These are phyloP conservation scores for Blastocystis sp. DNA, from an alignment of 352 stramenopile species.

Conservation along the genomic window DNA sequence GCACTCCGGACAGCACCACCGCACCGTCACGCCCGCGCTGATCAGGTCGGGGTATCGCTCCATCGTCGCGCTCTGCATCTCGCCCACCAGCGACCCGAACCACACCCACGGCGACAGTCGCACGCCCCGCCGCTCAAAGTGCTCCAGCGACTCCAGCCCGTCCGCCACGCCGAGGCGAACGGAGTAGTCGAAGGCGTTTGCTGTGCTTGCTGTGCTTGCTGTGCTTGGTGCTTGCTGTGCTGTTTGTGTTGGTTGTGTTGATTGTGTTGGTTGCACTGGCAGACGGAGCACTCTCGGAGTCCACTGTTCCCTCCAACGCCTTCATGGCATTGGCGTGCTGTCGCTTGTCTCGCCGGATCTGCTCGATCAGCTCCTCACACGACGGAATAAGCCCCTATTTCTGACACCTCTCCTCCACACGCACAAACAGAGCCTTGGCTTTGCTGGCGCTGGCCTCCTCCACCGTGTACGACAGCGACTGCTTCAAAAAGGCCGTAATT, in stretches of 20 bases:
- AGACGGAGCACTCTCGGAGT: background rate
- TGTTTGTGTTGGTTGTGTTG: no score
- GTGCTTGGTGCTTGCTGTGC: no score
- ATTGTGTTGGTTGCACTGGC: no score
- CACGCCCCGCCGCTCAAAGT: conserved; percentile 26
- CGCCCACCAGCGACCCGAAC: conserved; percentile 38
- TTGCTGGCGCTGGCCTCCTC: conserved; percentile 42
- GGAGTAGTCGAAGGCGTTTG: background rate
- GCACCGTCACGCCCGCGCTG: conserved; percentile 26
- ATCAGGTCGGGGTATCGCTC: conserved; percentile 57
- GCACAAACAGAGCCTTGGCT: conserved; percentile 32
- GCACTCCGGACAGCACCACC: conserved; percentile 47
- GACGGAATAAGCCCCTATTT: conserved; percentile 53
- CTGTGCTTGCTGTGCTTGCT: no score
- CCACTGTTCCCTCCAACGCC: background rate
- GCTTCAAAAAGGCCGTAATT: background rate
- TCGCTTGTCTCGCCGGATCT: conserved; percentile 19
- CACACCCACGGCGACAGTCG: conserved; percentile 44
- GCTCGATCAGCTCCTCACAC: conserved; percentile 48
- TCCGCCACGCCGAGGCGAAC: conserved; percentile 34
- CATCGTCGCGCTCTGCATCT: conserved; percentile 31
- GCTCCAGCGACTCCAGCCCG: background rate
- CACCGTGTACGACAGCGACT: background rate
- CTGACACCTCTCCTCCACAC: background rate
- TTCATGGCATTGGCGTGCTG: background rate